Evolutionary conservation across 495 filamentous ascomycete genomes (phyloP).

Genomic region (Trichocladium uniseriatum): DNA sequence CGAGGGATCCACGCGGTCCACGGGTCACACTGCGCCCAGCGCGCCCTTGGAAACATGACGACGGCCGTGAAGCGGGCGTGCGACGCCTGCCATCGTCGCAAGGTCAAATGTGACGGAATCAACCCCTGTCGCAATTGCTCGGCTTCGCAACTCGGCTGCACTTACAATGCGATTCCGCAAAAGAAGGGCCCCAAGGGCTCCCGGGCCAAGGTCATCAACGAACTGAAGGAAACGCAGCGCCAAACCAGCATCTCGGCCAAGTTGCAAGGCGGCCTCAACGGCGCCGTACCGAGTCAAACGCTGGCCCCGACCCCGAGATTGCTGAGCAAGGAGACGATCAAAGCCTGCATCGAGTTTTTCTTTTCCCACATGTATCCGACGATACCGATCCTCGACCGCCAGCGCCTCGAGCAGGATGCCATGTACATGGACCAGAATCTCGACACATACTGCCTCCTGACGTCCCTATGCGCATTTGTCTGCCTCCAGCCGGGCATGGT

Average conservation of each 20-base stretch:
- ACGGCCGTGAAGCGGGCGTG: constrained; percentile 59
- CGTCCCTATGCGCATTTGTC: constrained; percentile 72
- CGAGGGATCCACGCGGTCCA: too few relatives aligned
- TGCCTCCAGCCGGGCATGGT: constrained; percentile 76
- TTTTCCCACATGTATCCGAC: constrained; percentile 76
- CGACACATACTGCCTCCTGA: constrained; percentile 70
- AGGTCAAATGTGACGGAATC: constrained; percentile 68
- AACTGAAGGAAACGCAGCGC: constrained; percentile 57
- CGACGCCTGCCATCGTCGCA: constrained; percentile 76
- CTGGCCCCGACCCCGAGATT: constrained; percentile 46
- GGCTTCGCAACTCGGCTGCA: constrained; percentile 59
- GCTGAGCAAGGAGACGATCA: constrained; percentile 51
- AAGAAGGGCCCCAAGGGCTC: constrained; percentile 82
- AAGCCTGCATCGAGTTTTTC: constrained; percentile 70
- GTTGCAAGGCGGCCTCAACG: constrained; percentile 36
- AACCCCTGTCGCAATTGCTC: constrained; percentile 65
- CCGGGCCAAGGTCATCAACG: constrained; percentile 71
- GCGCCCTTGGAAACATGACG: constrained; percentile 31
- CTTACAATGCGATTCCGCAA: constrained; percentile 73
- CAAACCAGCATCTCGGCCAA: constrained; percentile 49
- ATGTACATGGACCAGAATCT: constrained; percentile 55
- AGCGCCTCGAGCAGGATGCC: constrained; percentile 54
- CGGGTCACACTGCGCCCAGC: constrained; percentile 5
- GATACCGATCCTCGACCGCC: constrained; percentile 69
- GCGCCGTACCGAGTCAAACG: constrained; percentile 36